phyloP scores from a whole-genome alignment of 164 flowering plant species.

The Santalum album region DNA sequence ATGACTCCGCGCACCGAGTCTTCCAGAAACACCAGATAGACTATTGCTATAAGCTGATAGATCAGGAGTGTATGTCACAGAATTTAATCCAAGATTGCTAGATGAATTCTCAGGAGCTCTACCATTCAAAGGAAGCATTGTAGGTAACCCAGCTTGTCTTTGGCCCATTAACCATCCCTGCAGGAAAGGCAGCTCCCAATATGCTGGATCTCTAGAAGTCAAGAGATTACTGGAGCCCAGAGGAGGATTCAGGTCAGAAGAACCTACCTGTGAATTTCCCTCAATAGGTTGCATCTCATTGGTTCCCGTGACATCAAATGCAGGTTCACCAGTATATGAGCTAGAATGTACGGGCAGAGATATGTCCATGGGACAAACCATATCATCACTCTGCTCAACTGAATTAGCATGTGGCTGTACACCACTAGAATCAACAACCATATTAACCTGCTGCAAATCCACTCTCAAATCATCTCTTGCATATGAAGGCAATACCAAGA shows the following conservation, averaged over 20 bases:
- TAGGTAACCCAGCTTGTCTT: slow-evolving; percentile 54
- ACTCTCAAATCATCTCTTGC: not conserved
- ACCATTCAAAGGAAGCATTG: slow-evolving; percentile 25
- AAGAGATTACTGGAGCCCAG: slow-evolving; percentile 38
- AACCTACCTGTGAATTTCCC: not conserved
- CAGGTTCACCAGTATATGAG: not conserved
- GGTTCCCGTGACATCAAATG: not conserved
- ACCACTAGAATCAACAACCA: too few relatives aligned
- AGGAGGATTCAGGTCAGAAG: slow-evolving; percentile 1
- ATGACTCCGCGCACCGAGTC: slow-evolving; percentile 46
- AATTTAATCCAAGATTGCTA: slow-evolving; percentile 8
- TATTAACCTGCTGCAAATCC: not conserved
- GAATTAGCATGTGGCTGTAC: not conserved
- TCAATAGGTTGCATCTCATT: not conserved
- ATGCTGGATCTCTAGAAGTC: slow-evolving; percentile 49
- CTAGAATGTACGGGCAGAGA: not conserved
- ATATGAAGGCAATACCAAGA: not conserved
- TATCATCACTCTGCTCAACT: not conserved
- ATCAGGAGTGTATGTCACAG: not conserved
- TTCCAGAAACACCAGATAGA: slow-evolving; percentile 31
- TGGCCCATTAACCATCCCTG: slow-evolving; percentile 95
- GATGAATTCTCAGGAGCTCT: slow-evolving; percentile 27
- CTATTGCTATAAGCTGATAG: slow-evolving; percentile 14
- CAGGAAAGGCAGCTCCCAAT: slow-evolving; percentile 82
- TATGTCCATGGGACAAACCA: not conserved